Conservation (phyloP, 176 grass and related monocot genomes). For the Poa pratensis region DNA sequence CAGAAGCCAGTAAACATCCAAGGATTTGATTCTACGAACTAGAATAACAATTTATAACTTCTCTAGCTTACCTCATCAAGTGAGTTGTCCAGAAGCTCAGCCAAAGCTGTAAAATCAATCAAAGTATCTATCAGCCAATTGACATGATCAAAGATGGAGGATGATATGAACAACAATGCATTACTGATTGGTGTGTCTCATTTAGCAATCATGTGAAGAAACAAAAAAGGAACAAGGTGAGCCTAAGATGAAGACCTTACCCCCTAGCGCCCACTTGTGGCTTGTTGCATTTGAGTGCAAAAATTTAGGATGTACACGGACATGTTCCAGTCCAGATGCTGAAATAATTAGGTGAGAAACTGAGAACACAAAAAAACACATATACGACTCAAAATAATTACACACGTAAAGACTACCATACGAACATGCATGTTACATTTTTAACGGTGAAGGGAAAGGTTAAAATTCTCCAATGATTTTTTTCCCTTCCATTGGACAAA, state of each 20-base stretch:
- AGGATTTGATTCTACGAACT: slow-evolving; percentile 20
- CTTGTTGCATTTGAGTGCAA: slow-evolving; percentile 99
- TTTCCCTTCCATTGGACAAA: slow-evolving; percentile 10
- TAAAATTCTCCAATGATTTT: background rate
- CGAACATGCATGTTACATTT: background rate
- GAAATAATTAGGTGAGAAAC: slow-evolving; percentile 48
- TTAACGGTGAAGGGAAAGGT: background rate
- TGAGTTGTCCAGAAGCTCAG: slow-evolving; percentile 97
- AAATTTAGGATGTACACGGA: slow-evolving; percentile 93
- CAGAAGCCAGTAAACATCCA: slow-evolving; percentile 22
- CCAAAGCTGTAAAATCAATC: slow-evolving; percentile 70
- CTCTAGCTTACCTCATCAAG: slow-evolving; percentile 78
- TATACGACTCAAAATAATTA: background rate
- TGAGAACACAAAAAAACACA: slow-evolving; percentile 35
- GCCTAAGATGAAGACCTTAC: slow-evolving; percentile 52
- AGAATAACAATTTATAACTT: slow-evolving; percentile 31
- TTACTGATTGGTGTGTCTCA: slow-evolving; percentile 8
- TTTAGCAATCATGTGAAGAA: slow-evolving; percentile 27
- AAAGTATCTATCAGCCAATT: slow-evolving; percentile 43
- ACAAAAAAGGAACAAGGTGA: slow-evolving; percentile 21
- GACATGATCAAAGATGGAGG: slow-evolving; percentile 31
- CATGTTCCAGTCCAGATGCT: slow-evolving; percentile 81
- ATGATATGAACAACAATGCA: slow-evolving; percentile 23
- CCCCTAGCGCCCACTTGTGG: slow-evolving; percentile 98
- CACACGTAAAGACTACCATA: background rate